Evolutionary conservation across 306 rosid species (phyloP).

Genomic region (Citrullus mucosospermus): DNA sequence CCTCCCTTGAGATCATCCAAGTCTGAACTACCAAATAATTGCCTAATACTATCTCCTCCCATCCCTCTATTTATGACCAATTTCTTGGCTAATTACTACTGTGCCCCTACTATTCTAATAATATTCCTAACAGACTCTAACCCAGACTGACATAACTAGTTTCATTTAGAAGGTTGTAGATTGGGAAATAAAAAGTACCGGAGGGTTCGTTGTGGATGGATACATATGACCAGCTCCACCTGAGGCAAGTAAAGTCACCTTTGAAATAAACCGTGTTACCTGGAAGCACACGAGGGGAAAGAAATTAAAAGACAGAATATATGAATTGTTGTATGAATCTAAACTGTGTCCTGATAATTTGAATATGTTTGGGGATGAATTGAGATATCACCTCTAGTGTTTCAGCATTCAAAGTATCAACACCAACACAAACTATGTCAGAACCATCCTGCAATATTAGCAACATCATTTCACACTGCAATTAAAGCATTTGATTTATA

Average conservation of each 20-base stretch:
- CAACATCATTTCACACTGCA: conserved; percentile 11
- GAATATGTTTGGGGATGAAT: neutral
- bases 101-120: neutral
- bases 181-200: conserved; percentile 30
- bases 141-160: neutral
- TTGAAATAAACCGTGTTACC: conserved; percentile 87
- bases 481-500: neutral
- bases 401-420: conserved; percentile 70
- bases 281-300: conserved; percentile 28
- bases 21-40: neutral
- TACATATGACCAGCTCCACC: conserved; percentile 98
- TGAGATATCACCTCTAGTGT: conserved; percentile 55
- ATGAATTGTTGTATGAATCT: neutral
- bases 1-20: neutral
- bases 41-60: neutral
- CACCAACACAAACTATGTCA: conserved; percentile 64
- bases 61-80: neutral
- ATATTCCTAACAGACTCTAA: neutral
- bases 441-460: conserved; percentile 49
- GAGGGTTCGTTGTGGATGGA: conserved; percentile 89
- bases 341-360: conserved; percentile 4
- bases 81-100: neutral
- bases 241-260: conserved; percentile 85
- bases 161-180: neutral
- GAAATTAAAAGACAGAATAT: conserved; percentile 9